These are phyloP conservation scores for Auricularia heimuer DNA, from an alignment of 768 basidiomycete genomes.

Conservation along the genomic window DNA sequence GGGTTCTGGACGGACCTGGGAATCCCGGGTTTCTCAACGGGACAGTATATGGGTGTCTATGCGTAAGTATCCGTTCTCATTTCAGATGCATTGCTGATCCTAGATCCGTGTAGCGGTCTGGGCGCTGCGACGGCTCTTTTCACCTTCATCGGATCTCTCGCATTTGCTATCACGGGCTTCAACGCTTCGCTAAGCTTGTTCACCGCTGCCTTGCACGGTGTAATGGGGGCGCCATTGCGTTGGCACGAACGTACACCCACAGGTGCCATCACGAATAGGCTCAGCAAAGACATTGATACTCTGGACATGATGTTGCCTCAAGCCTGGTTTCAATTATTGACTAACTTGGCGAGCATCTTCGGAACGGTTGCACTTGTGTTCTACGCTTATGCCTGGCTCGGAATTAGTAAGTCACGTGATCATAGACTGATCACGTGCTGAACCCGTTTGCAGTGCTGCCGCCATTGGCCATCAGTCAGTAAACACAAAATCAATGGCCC, in stretches of 20 bases:
- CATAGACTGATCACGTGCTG: not conserved
- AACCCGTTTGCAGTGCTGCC: not conserved
- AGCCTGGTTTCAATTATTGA: conserved; percentile 26
- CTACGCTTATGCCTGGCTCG: conserved; percentile 58
- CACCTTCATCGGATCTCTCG: not conserved
- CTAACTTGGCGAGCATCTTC: conserved; percentile 34
- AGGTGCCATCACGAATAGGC: conserved; percentile 48
- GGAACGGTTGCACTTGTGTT: conserved; percentile 57
- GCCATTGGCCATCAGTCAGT: not conserved
- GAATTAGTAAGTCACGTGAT: conserved; percentile 30
- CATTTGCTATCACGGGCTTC: not conserved
- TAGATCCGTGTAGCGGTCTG: not conserved
- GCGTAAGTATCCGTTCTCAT: conserved; percentile 11
- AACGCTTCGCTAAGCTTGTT: conserved; percentile 29
- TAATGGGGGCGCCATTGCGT: conserved; percentile 49
- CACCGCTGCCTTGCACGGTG: conserved; percentile 41
- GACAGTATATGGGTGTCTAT: conserved; percentile 57
- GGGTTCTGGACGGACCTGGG: conserved; percentile 59
- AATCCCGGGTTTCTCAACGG: conserved; percentile 45
- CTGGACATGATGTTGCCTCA: conserved; percentile 16
- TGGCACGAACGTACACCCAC: conserved; percentile 68
- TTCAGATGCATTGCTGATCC: not conserved
- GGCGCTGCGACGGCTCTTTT: not conserved
- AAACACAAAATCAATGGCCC: not conserved
- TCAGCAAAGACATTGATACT: conserved; percentile 55